Evolutionary conservation across 2,329 filamentous ascomycete genomes (phyloP), one percentile per base, ranked within the genome.

Genomic region (Alternaria postmessia): DNA sequence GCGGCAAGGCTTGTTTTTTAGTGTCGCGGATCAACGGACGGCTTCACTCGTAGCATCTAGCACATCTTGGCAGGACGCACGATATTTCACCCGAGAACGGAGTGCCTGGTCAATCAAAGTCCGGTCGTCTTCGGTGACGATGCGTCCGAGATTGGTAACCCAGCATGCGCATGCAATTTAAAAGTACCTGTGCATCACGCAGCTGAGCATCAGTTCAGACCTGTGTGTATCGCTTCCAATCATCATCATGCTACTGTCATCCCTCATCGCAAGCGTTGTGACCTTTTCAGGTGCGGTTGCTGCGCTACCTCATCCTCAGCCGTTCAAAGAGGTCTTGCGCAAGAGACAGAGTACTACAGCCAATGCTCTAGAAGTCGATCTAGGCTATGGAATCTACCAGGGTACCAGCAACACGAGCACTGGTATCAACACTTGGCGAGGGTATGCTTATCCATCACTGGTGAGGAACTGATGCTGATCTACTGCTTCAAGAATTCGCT

Each of bases 341-440:
- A 32, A 39, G 12, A 39, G 53, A 32, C 53, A 55, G 4, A 42
- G 26, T 38, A 48, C 36, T 1, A 18, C n/a, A 18, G 38, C 18
- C 18, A 39, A 49, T 42, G 8, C 6, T 16, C 36, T 57, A 1
- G 34, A 48, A 22, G 69, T 72, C 7, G 71, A 74, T 48, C 64
- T 73, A 4, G 68, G 68, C 4, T 73, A 74, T 53, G 62, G 34
- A 20, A 46, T 70, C 4, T 73, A 73, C 18, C 26, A 65, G 39
- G 71, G 71, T 9, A 41, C 54, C n/a, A 38, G 41, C 2, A 69
- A 72, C 26, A 22, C 59, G 3, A 62, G 62, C 0, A 67, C 65
- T 1, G 55, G 58, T 1, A 34, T 75, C 12, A 69, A 68, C 18
- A 62, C 56, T 5, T 74, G 62, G 39, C 70, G 66, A 67, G 71